Evolutionary conservation across 768 basidiomycete species (phyloP), one percentile per base, ranked within the genome.

Genomic region (Agaricus subrufescens): DNA sequence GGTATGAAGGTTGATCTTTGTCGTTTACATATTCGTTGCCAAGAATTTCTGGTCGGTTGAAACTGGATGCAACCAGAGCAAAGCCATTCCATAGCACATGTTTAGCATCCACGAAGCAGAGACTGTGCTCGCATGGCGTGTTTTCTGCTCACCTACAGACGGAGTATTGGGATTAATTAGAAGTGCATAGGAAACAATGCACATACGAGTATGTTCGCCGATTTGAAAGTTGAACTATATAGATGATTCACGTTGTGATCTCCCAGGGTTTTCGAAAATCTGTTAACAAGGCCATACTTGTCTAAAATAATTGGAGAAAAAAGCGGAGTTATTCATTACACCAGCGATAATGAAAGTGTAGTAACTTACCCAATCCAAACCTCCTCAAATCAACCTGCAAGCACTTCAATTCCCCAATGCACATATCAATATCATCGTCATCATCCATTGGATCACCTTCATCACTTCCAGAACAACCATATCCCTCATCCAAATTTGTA

Each of bases 201-300:
- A 23, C 73, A 58, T 62, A 91, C 88, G 62, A 91, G 73, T 31
- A 92, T 68, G 68, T 92, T 91, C 54, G 89, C 89, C 5, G 86
- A 87, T 71, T 88, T 88, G 66, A 83, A 86, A n/a, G 89, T 90
- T 44, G 87, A 89, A 56, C 84, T 87, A 65, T 91, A 91, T 81
- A 91, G 86, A 65, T 90, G 87, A 70, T 90, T 88, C 65, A 92
- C 85, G 10, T 82, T 81, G 62, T 86, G 85, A 60, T 81, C 76
- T 55, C 87, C 85, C 11, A 91, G 79, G 23, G 89, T 80, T 7
- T 81, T 80, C 23, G 89, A 89, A 65, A 89, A 89, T 39, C 84
- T 81, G 66, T 83, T 88, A 46, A 91, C 87, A 7, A 92, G 76
- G 34, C 90, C 90, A 60, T 88, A 79, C 62, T 88, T 89, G 65